Conservation (phyloP, 1,139 yeast species). For the Hansenula anomala region DNA sequence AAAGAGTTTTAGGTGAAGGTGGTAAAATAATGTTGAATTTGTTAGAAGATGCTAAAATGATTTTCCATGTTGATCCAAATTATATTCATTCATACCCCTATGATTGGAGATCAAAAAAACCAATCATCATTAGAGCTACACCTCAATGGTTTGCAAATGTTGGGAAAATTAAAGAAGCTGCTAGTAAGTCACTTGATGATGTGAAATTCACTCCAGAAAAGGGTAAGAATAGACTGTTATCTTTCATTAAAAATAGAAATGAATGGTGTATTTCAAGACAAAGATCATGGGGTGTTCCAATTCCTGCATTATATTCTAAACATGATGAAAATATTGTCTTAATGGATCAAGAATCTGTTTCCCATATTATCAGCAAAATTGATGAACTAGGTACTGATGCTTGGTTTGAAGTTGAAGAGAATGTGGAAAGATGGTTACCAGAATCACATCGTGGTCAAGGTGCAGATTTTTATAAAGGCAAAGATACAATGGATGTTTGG, state of each 20-base stretch:
- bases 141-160: constrained; percentile 97
- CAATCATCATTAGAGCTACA: constrained; percentile 91
- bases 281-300: constrained; percentile 98
- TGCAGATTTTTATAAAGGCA: constrained; percentile 51
- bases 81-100: constrained; percentile 87
- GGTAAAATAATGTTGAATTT: constrained; percentile 42
- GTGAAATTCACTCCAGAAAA: constrained; percentile 71
- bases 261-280: constrained; percentile 99
- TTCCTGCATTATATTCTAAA: constrained; percentile 73
- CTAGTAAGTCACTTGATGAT: constrained; percentile 51
- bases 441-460: constrained; percentile 34
- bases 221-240: constrained; percentile 64
- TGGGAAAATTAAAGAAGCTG: constrained; percentile 59
- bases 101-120: constrained; percentile 95
- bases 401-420: constrained; percentile 65
- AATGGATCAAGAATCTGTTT: constrained; percentile 46
- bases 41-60: constrained; percentile 40
- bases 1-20: constrained; percentile 59
- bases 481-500: constrained; percentile 98
- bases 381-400: constrained; percentile 57
- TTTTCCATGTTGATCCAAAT: constrained; percentile 41
- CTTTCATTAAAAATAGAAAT: constrained; percentile 72
- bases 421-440: constrained; percentile 74
- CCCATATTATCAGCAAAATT: constrained; percentile 47
- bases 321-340: constrained; percentile 52